Conservation (phyloP, 345 rosid species). For the Citrus reticulata region DNA sequence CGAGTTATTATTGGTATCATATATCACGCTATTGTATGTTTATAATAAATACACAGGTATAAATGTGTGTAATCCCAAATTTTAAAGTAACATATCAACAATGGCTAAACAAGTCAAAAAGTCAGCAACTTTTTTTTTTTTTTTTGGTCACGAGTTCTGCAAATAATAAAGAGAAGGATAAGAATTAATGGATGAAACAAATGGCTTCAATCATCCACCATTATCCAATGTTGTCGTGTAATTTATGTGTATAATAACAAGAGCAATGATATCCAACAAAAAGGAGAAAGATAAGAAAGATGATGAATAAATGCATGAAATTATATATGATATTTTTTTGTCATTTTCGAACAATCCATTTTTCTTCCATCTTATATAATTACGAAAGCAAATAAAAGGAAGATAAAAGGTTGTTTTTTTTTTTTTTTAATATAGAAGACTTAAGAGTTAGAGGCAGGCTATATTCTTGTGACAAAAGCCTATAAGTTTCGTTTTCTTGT, state of each 20-base stretch:
- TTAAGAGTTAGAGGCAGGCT: neutral
- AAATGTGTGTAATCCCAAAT: no score
- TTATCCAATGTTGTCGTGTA: neutral
- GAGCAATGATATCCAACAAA: neutral
- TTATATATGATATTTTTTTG: neutral
- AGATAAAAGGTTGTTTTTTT: no score
- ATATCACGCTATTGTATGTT: no score
- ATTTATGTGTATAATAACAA: neutral
- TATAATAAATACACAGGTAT: no score
- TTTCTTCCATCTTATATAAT: neutral
- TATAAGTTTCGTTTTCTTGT: neutral
- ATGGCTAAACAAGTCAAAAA: neutral
- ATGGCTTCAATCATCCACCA: neutral
- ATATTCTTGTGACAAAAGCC: neutral
- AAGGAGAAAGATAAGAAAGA: neutral
- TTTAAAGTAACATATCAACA: neutral
- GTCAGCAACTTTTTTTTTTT: neutral
- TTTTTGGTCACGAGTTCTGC: neutral
- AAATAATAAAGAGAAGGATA: neutral
- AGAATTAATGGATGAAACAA: neutral
- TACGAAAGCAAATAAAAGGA: no score
- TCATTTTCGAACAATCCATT: neutral
- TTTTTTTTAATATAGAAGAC: neutral
- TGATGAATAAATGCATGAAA: neutral
- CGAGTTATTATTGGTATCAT: no score